These are phyloP conservation scores for Russula vinacea DNA, from an alignment of 768 basidiomycete genomes.

Conservation along the genomic window DNA sequence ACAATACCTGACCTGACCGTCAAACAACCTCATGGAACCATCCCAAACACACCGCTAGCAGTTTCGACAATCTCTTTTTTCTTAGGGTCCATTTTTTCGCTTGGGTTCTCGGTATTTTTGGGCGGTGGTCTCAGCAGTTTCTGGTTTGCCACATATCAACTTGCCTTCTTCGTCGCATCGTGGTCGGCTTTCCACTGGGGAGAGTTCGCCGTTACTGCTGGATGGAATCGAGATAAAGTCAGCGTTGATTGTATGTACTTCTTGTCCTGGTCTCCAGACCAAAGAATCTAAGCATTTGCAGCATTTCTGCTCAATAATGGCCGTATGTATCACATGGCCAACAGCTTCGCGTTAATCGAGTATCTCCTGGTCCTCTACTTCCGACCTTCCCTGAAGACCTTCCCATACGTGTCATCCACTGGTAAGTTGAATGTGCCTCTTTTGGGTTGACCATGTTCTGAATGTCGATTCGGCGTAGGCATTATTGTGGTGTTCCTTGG, in stretches of 20 bases:
- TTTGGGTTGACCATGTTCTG: background rate
- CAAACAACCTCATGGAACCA: slow-evolving; percentile 47
- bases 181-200: slow-evolving; percentile 91
- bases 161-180: slow-evolving; percentile 78
- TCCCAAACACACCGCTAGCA: slow-evolving; percentile 88
- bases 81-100: slow-evolving; percentile 69
- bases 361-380: slow-evolving; percentile 71
- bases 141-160: slow-evolving; percentile 70
- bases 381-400: slow-evolving; percentile 58
- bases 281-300: slow-evolving; percentile 36
- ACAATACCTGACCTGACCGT: slow-evolving; percentile 47
- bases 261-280: background rate
- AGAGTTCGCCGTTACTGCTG: slow-evolving; percentile 93
- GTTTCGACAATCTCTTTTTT: slow-evolving; percentile 76
- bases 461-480: slow-evolving; percentile 44
- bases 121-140: slow-evolving; percentile 43
- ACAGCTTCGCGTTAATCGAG: slow-evolving; percentile 73
- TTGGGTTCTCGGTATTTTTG: slow-evolving; percentile 53
- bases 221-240: slow-evolving; percentile 91
- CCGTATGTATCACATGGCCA: slow-evolving; percentile 76
- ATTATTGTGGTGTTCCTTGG: slow-evolving; percentile 60
- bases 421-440: slow-evolving; percentile 44
- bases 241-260: slow-evolving; percentile 80
- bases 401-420: slow-evolving; percentile 53
- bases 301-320: slow-evolving; percentile 95